phyloP scores from a whole-genome alignment of 108 stramenopile species.

The Conticribra weissflogii region DNA sequence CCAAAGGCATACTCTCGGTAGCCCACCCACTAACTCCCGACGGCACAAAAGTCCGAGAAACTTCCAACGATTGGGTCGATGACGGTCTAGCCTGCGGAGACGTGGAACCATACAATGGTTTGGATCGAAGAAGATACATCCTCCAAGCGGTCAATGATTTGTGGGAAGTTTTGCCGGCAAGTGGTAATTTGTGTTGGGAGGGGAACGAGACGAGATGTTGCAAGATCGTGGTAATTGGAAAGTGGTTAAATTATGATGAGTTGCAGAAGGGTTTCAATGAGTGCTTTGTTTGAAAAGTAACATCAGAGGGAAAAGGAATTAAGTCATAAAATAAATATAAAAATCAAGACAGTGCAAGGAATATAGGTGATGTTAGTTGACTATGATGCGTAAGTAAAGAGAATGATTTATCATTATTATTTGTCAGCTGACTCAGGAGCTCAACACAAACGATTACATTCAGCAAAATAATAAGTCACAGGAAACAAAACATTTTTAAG shows the following conservation, averaged over 20 bases:
- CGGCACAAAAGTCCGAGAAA: constrained; percentile 26
- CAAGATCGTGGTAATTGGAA: constrained; percentile 90
- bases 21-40: constrained; percentile 22
- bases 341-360: too few relatives aligned
- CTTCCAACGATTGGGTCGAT: constrained; percentile 20
- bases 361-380: too few relatives aligned
- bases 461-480: background rate
- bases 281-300: constrained; percentile 46
- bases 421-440: too few relatives aligned
- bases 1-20: constrained; percentile 80
- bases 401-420: too few relatives aligned
- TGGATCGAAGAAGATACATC: constrained; percentile 67
- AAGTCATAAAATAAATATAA: too few relatives aligned
- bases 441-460: too few relatives aligned
- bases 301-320: background rate
- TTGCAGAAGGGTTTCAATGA: constrained; percentile 62
- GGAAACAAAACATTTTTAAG: background rate
- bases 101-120: constrained; percentile 24
- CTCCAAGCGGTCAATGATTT: constrained; percentile 89
- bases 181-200: constrained; percentile 55
- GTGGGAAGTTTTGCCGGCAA: constrained; percentile 80
- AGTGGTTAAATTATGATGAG: constrained; percentile 53
- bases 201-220: constrained; percentile 60
- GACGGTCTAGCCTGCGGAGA: constrained; percentile 11
- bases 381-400: too few relatives aligned